Conservation (phyloP, 139 green algal genomes). For the Eudorina sp. region DNA sequence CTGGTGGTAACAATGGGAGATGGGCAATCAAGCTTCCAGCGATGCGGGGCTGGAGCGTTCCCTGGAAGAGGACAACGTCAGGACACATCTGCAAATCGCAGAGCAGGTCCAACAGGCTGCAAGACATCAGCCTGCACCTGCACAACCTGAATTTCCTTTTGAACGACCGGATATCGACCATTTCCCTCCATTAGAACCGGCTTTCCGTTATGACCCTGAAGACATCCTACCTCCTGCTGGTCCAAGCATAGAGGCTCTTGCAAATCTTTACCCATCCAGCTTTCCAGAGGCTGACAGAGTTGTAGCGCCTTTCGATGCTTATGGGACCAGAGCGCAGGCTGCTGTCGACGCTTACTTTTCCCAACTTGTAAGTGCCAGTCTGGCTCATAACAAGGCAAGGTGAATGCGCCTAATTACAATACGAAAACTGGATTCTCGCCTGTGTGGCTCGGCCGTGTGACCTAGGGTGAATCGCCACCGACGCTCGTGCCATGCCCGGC, state of each 20-base stretch:
- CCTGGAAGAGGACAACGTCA: background rate
- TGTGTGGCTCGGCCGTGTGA: background rate
- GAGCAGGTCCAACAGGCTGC: background rate
- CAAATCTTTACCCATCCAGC: background rate
- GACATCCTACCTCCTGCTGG: background rate
- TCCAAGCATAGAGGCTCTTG: slow-evolving; percentile 11
- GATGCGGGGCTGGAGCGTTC: slow-evolving; percentile 6
- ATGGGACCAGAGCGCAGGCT: background rate
- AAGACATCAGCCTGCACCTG: background rate
- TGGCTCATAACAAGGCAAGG: background rate
- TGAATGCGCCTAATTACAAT: background rate
- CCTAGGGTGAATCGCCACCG: background rate
- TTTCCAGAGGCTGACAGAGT: background rate
- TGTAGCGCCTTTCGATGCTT: background rate
- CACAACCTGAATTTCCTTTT: background rate
- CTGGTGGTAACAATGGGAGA: slow-evolving; percentile 10
- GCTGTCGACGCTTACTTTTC: slow-evolving; percentile 2
- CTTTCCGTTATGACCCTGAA: background rate
- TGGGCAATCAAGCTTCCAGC: slow-evolving; percentile 14
- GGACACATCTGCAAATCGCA: background rate
- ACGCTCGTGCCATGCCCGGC: background rate
- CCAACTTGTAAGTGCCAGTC: background rate
- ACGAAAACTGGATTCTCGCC: background rate
- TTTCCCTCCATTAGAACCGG: background rate
- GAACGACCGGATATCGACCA: background rate